Evolutionary conservation across 176 grass and related monocot genomes (phyloP), one percentile per base, ranked within the genome.

Genomic region (Carex scoparia): DNA sequence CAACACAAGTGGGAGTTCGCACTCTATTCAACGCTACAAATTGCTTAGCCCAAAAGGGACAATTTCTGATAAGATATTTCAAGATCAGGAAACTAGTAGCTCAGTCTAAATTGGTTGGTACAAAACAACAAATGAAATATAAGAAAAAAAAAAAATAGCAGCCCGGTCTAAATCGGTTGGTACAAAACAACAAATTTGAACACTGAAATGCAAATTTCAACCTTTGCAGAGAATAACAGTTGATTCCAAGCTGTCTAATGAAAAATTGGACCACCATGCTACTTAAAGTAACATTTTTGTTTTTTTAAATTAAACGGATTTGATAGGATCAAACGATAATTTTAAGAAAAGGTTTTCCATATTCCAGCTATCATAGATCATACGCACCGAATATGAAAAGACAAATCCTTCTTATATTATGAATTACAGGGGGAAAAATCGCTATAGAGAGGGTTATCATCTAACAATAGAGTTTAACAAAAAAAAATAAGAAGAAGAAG

Each of bases 141-240:
- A 37, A 4, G 3, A 37, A 37, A 37, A 37, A 37, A 3, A 3
- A 40, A 40, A 27, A 46, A 38, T 42, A 19, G 40, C 10, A 54
- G 9, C 54, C 44, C 19, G 5, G 71, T 76, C 71, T 76, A 76
- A 53, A 76, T 53, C 4, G 46, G n/a, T 53, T 54, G 71, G 71
- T 76, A 76, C 40, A 76, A 53, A 76, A 30, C 9, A 76, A 76
- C 71, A 76, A 76, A 76, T 76, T 76, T 76, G 3, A 76, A 76
- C 28, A 74, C 70, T 28, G 44, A 74, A 51, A 1, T 1, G 70
- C 10, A 51, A 51, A 38, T 35, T 67, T 37, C 5, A 35, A 67
- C 65, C 10, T 15, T 0, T 75, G 1, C 40, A 28, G 70, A 53
- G 42, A 73, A 49, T 14, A 53, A 51, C 27, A 53, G 69, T 48